phyloP scores from a whole-genome alignment of 352 stramenopile genomes.

The Phytophthora melonis region DNA sequence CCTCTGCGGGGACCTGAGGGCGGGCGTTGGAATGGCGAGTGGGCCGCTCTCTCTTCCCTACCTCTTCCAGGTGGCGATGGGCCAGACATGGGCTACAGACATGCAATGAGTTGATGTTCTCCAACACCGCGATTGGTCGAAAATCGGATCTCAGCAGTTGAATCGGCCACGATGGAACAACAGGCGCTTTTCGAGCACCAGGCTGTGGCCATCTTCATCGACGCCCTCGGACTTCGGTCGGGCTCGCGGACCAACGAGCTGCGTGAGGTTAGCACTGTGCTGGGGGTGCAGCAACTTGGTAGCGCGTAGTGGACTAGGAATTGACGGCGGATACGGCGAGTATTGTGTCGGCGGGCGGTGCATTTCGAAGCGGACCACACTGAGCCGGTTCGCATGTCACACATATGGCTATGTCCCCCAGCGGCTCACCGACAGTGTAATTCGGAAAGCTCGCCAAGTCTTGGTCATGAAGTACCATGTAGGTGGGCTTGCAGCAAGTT shows the following conservation, averaged over 20 bases:
- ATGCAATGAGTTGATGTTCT: slow-evolving; percentile 15
- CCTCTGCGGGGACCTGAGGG: neutral
- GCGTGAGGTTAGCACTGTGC: neutral
- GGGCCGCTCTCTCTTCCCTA: slow-evolving; percentile 19
- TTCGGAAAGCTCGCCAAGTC: neutral
- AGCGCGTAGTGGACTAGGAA: neutral
- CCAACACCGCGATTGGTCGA: neutral
- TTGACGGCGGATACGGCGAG: neutral
- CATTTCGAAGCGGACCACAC: slow-evolving; percentile 1
- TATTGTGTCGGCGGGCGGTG: neutral
- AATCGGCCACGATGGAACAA: slow-evolving; percentile 3
- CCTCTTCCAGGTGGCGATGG: slow-evolving; percentile 22
- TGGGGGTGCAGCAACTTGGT: neutral
- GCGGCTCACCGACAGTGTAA: neutral
- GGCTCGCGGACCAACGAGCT: neutral
- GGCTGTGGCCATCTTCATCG: too few species aligned
- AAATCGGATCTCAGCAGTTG: slow-evolving; percentile 10
- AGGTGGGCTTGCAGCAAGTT: neutral
- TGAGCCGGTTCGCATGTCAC: slow-evolving; percentile 24
- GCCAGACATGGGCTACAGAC: slow-evolving; percentile 3
- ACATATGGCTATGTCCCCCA: neutral
- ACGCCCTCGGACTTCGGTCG: too few species aligned
- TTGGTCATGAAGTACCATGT: neutral
- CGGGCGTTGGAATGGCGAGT: slow-evolving; percentile 9
- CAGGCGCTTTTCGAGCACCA: neutral